A percentile compares a stretch with the other conserved stretches of the same genome.
Conservation (phyloP, 345 rosid species). For the Citrus australasica region DNA sequence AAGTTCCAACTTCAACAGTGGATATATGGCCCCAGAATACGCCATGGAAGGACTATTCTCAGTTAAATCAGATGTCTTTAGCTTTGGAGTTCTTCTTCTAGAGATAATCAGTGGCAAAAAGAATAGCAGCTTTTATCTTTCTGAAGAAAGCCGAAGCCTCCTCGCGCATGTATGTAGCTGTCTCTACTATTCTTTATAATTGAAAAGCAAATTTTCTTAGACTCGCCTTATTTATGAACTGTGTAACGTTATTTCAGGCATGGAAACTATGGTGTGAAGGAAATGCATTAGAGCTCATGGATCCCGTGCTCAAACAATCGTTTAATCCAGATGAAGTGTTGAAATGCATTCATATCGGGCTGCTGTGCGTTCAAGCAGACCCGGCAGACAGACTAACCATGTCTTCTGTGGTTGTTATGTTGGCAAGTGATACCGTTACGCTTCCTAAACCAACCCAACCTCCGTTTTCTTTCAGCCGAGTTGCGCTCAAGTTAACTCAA, state of each 20-base stretch:
- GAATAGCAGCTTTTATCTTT: background rate
- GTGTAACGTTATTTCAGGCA: constrained; percentile 3
- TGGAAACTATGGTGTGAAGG: constrained; percentile 13
- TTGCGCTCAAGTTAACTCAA: background rate
- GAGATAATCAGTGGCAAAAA: background rate
- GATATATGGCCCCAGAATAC: constrained; percentile 1
- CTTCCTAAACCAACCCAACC: constrained; percentile 21
- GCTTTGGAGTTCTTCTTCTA: background rate
- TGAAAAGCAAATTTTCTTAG: background rate
- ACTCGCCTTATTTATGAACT: background rate
- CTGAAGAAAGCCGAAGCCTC: background rate
- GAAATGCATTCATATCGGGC: constrained; percentile 12
- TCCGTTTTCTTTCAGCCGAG: constrained; percentile 20
- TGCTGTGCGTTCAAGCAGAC: constrained; percentile 24
- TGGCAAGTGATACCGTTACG: constrained; percentile 8
- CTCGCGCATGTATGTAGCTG: background rate
- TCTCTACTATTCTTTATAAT: background rate
- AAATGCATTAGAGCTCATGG: constrained; percentile 4
- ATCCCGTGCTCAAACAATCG: constrained; percentile 1
- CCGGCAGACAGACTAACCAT: constrained; percentile 17
- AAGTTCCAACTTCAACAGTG: background rate
- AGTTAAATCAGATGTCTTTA: background rate
- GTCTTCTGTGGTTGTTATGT: background rate
- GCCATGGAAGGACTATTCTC: constrained; percentile 3
- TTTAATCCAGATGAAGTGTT: background rate